These are phyloP conservation scores for Brettanomyces custersianus DNA, from an alignment of 805 yeast genomes.

Conservation along the genomic window DNA sequence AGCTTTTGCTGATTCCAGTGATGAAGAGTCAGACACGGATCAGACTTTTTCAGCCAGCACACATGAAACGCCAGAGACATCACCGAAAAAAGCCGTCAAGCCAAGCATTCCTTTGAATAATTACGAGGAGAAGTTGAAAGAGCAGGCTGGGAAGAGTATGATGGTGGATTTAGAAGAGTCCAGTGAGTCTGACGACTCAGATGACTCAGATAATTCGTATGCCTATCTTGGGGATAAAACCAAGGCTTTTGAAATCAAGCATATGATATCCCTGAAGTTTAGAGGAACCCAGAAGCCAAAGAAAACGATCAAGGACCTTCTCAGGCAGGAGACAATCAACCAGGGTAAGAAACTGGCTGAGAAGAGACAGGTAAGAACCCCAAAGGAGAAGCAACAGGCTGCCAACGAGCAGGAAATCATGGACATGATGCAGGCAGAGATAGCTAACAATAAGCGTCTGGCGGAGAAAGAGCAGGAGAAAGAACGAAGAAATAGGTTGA, in stretches of 20 bases:
- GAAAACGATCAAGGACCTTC: constrained; percentile 1
- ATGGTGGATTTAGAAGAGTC: constrained; percentile 2
- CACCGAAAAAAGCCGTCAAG: constrained; percentile 4
- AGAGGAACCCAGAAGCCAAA: not conserved
- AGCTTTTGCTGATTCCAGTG: constrained; percentile 13
- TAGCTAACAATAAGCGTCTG: constrained; percentile 2
- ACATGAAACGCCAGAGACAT: constrained; percentile 3
- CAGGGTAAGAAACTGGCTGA: constrained; percentile 1
- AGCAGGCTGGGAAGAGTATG: constrained; percentile 1
- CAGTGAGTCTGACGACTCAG: not conserved
- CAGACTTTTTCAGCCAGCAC: constrained; percentile 8
- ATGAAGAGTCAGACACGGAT: constrained; percentile 9
- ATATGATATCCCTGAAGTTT: not conserved
- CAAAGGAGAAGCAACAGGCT: constrained; percentile 5
- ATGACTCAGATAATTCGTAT: not conserved
- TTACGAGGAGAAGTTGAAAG: not conserved
- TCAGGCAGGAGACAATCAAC: constrained; percentile 2
- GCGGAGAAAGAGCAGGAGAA: constrained; percentile 7
- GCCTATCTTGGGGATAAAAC: not conserved
- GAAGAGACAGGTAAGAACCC: not conserved
- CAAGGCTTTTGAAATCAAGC: constrained; percentile 2
- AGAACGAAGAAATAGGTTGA: constrained; percentile 9
- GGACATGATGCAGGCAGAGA: constrained; percentile 5
- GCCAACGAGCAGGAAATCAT: constrained; percentile 12
- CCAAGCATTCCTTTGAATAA: constrained; percentile 2